Conservation (phyloP, 2,329 filamentous ascomycete species). For the Mollisia scopiformis region DNA sequence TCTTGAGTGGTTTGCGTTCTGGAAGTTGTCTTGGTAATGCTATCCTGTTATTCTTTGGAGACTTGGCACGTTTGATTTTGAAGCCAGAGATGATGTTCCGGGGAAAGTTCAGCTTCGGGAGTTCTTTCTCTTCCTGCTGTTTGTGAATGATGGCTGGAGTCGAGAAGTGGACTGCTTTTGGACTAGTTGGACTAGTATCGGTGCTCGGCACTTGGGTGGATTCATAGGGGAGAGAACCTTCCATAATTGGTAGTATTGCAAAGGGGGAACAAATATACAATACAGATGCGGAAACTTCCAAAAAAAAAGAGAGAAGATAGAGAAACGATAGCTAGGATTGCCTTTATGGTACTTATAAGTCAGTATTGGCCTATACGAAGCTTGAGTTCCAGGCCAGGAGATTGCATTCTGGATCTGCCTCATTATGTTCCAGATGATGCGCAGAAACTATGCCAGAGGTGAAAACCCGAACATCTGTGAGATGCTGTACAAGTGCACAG, state of each 20-base stretch:
- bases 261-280: background rate
- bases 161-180: background rate
- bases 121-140: background rate
- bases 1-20: background rate
- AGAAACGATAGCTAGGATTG: too few relatives aligned
- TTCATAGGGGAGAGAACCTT: background rate
- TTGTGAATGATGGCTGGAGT: background rate
- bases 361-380: too few relatives aligned
- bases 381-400: too few relatives aligned
- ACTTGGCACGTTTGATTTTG: background rate
- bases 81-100: background rate
- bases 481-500: background rate
- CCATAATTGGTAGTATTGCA: background rate
- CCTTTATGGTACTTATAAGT: too few relatives aligned
- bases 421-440: background rate
- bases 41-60: background rate
- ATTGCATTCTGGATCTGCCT: too few relatives aligned
- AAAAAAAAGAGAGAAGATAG: background rate
- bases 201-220: background rate
- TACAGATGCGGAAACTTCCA: background rate
- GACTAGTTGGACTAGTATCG: background rate
- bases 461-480: background rate
- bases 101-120: background rate
- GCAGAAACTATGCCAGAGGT: background rate
- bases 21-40: background rate